Base-by-base conservation (phyloP, 441 rosid genomes). In the Pelargonium exstipulatum region DNA sequence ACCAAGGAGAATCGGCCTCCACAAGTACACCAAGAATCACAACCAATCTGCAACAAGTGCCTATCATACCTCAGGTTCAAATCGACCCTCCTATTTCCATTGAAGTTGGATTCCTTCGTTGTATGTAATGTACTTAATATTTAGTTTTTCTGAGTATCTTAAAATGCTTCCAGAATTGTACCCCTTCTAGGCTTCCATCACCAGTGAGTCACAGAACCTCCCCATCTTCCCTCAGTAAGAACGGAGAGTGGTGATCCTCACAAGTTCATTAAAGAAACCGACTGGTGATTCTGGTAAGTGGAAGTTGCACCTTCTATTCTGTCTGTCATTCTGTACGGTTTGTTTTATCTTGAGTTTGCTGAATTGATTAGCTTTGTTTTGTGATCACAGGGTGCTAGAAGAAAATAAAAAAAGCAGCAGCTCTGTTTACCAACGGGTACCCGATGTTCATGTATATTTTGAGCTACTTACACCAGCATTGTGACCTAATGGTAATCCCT, bases 351-450 rank as follows among this genome's bases (percentile, higher is more conserved):
- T 13, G 53, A 48, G 53, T 48, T 48, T 13, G 5, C 53, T 10
- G 14, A 14, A 35, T 14, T 48, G 53, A 48, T 48, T 48, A 48
- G 53, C 53, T 48, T 3, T 2, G 53, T 48, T 14, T 48, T 14
- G 5, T 48, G 53, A 13, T 48, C 6, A 48, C 5, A 48, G 53
- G 53, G n/a, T 48, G 14, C 16, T 48, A 48, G 53, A 48, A 48
- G 53, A 48, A 48, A 10, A 5, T 17, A 17, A 8, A 55, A 53
- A 53, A 53, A 53, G 24, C 61, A 53, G 61, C 61, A 55, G 62
- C 62, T 55, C 62, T 17, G 62, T 55, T 55, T 55, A 55, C 62
- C 40, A 55, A 55, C 13, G 6, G 24, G 62, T 55, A 16, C 20
- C 29, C 24, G 18, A 55, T 55, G 62, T 8, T 8, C 26, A 22